These are phyloP conservation scores for Geoglossum glabrum DNA, from an alignment of 495 filamentous ascomycete species.

Conservation along the genomic window DNA sequence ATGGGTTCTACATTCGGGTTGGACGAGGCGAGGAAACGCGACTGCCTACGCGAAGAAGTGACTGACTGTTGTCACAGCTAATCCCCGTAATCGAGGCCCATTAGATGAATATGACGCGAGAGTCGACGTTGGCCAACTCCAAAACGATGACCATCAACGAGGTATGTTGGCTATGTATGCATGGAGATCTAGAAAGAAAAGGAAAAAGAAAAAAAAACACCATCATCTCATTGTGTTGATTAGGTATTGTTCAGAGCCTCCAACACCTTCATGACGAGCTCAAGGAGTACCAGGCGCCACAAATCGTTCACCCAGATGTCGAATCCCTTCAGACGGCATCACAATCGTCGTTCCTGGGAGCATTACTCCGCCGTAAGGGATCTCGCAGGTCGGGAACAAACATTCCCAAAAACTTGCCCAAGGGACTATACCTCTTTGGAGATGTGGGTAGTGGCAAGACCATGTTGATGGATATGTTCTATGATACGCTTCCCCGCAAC, in stretches of 20 bases:
- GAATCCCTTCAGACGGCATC: slow-evolving; percentile 43
- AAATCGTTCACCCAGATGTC: slow-evolving; percentile 56
- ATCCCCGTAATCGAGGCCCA: slow-evolving; percentile 31
- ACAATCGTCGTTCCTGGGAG: slow-evolving; percentile 46
- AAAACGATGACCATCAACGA: slow-evolving; percentile 81
- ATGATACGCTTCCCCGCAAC: slow-evolving; percentile 68
- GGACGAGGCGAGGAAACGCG: not conserved
- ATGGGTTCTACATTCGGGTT: not conserved
- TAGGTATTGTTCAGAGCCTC: slow-evolving; percentile 69
- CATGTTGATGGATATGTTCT: slow-evolving; percentile 99
- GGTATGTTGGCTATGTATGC: slow-evolving; percentile 29
- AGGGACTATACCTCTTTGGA: slow-evolving; percentile 86
- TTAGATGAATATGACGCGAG: slow-evolving; percentile 71
- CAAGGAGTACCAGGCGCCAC: slow-evolving; percentile 45
- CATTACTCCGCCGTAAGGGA: slow-evolving; percentile 38
- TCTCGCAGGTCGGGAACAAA: slow-evolving; percentile 20
- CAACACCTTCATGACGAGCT: slow-evolving; percentile 81
- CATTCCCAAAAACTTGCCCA: slow-evolving; percentile 55
- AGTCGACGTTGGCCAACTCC: slow-evolving; percentile 46
- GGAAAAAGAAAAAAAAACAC: too few species aligned
- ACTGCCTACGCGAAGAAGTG: not conserved
- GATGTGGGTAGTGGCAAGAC: slow-evolving; percentile 98
- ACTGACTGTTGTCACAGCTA: not conserved
- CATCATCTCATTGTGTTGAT: not conserved
- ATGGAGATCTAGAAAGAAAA: too few species aligned